Evolutionary conservation across 495 filamentous ascomycete species (phyloP).

Genomic region (Schizothecium vesticola): DNA sequence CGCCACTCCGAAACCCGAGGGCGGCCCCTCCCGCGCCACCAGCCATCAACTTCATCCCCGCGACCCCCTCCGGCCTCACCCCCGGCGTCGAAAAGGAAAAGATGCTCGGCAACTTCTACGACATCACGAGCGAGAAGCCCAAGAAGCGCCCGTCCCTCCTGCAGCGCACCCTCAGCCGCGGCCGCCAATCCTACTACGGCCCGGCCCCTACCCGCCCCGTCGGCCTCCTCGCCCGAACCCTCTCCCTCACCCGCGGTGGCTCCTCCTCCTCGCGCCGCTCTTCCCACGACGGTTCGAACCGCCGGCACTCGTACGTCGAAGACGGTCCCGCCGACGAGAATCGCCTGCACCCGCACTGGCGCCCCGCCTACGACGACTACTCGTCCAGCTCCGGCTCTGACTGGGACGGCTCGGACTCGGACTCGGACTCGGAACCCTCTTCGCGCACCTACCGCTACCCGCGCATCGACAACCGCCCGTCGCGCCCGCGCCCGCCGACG

Average conservation of each 20-base stretch:
- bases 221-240: conserved; percentile 36
- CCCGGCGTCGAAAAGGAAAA: conserved; percentile 51
- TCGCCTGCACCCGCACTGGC: conserved; percentile 76
- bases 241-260: conserved; percentile 35
- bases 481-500: conserved; percentile 38
- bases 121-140: conserved; percentile 34
- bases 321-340: conserved; percentile 44
- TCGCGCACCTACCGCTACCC: conserved; percentile 35
- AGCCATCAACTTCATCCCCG: conserved; percentile 66
- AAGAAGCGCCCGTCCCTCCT: conserved; percentile 49
- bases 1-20: conserved; percentile 70
- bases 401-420: conserved; percentile 51
- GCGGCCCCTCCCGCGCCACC: conserved; percentile 57
- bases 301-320: conserved; percentile 35
- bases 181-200: conserved; percentile 50
- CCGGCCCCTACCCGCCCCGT: conserved; percentile 39
- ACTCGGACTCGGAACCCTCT: conserved; percentile 30
- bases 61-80: conserved; percentile 55
- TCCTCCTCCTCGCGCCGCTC: conserved; percentile 26
- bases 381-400: neutral
- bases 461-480: conserved; percentile 39
- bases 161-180: conserved; percentile 53
- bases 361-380: conserved; percentile 57
- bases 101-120: conserved; percentile 45
- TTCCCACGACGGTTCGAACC: conserved; percentile 32